Evolutionary conservation across 2,329 filamentous ascomycete genomes (phyloP), one percentile per base, ranked within the genome.

Genomic region (Talaromyces pinophilus): DNA sequence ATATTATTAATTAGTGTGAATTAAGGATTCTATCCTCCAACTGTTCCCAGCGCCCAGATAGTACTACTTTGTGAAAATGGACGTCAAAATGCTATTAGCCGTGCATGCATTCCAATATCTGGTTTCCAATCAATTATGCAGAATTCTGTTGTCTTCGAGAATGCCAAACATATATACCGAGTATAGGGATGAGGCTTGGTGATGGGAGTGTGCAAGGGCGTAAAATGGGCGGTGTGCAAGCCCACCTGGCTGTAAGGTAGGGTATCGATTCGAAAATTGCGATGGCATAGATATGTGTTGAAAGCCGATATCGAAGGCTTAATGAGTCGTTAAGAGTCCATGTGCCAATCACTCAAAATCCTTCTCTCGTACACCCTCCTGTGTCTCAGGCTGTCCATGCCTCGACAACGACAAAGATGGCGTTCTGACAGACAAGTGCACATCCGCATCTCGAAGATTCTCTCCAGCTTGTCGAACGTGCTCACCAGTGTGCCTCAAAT

Each of bases 381-480:
- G 52, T 5, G 11, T 10, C 0, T 63, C 62, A 1, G 10, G 15
- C 15, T 55, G 62, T 30, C 50, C 40, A 35, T 63, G 62, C 40
- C 54, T 63, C 52, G 62, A 63, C 40, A 63, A 1, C n/a, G 62
- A 44, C 38, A 63, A 22, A 35, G 62, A 46, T 10, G 62, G 62
- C 25, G 50, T 46, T 7, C 13, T 25, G 30, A 63, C 25, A 25
- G 50, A 25, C 2, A 63, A 8, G 25, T 57, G 62, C 25, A 63
- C 50, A 22, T 57, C 50, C 1, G 62, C 15, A 4, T 63, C 62
- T 25, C 40, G 30, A 15, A 63, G 44, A 30, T 50, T 50, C 30
- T 66, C 64, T 25, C 64, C 60, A 1, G 59, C 55, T 6, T 62
- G 50, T 50, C 64, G 64, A 40, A 66, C 11, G 15, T 59, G 60